A percentile compares a stretch with the other conserved stretches of the same genome.
Evolutionary conservation across 805 yeast species (phyloP).

Genomic region (Schwanniomyces vanrijiae): DNA sequence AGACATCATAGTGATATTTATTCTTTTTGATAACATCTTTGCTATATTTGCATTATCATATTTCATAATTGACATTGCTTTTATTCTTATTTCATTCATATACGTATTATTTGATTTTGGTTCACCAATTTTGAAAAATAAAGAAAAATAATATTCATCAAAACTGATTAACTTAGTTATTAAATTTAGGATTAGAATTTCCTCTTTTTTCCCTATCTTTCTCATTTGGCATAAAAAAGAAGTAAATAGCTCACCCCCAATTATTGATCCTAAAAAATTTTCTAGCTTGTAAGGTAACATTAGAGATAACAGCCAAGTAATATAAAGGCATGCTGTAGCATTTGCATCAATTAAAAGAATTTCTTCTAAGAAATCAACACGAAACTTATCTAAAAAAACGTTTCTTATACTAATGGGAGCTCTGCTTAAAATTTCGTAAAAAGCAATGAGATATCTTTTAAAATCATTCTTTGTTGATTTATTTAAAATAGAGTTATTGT

Average conservation of each 20-base stretch:
- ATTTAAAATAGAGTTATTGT: neutral
- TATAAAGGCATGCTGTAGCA: neutral
- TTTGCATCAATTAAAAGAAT: constrained; percentile 2
- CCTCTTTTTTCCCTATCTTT: neutral
- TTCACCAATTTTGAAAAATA: constrained; percentile 2
- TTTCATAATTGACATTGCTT: constrained; percentile 14
- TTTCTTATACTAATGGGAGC: neutral
- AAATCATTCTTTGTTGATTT: neutral
- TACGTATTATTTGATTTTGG: neutral
- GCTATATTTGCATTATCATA: neutral
- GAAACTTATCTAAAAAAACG: neutral
- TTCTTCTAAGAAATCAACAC: constrained; percentile 3
- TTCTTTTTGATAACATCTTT: neutral
- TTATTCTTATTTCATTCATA: constrained; percentile 9
- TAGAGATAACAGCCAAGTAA: neutral
- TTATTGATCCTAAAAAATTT: neutral
- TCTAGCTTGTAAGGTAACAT: neutral
- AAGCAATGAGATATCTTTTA: constrained; percentile 3
- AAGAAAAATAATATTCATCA: neutral
- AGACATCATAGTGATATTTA: neutral
- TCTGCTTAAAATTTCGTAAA: neutral
- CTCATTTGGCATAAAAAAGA: neutral
- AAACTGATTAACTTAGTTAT: neutral
- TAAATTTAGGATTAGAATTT: constrained; percentile 1
- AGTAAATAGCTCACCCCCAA: neutral